These are phyloP conservation scores for Trichoderma asperellum DNA, from an alignment of 2,329 filamentous ascomycete species.

Conservation along the genomic window DNA sequence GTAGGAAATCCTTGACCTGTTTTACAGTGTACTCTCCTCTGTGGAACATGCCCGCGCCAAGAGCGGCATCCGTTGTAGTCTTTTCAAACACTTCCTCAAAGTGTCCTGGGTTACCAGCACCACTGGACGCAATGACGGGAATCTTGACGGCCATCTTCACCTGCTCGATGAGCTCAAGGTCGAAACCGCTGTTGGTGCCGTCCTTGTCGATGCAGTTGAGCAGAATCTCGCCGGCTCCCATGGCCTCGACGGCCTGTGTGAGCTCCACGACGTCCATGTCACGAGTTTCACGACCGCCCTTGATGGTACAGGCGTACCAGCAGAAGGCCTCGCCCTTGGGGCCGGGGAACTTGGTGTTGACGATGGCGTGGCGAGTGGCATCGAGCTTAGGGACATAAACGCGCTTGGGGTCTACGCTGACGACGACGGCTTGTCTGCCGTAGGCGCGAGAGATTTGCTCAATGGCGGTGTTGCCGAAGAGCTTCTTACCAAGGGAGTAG, in stretches of 20 bases:
- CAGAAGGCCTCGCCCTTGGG: constrained; percentile 78
- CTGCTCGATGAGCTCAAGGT: constrained; percentile 85
- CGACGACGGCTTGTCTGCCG: constrained; percentile 94
- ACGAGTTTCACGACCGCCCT: constrained; percentile 90
- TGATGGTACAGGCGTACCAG: constrained; percentile 98
- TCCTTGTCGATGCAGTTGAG: constrained; percentile 98
- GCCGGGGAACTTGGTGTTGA: constrained; percentile 71
- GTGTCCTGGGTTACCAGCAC: constrained; percentile 84
- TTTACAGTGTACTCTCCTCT: constrained; percentile 91
- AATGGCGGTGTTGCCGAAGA: constrained; percentile 85
- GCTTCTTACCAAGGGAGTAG: constrained; percentile 68
- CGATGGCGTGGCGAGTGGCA: constrained; percentile 72
- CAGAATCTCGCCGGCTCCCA: constrained; percentile 92
- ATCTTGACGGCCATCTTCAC: constrained; percentile 88
- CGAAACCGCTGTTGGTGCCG: constrained; percentile 91
- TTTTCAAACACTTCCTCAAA: constrained; percentile 88
- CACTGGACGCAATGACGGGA: constrained; percentile 92
- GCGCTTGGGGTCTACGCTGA: constrained; percentile 90
- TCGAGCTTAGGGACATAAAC: constrained; percentile 78
- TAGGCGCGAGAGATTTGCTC: constrained; percentile 94
- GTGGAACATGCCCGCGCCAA: constrained; percentile 98
- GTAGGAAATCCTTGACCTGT: constrained; percentile 86
- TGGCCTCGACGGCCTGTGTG: constrained; percentile 85
- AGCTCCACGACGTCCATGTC: constrained; percentile 93
- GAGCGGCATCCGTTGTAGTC: constrained; percentile 86